Conservation (phyloP, 495 filamentous ascomycete species). For the Aspergillus taichungensis region DNA sequence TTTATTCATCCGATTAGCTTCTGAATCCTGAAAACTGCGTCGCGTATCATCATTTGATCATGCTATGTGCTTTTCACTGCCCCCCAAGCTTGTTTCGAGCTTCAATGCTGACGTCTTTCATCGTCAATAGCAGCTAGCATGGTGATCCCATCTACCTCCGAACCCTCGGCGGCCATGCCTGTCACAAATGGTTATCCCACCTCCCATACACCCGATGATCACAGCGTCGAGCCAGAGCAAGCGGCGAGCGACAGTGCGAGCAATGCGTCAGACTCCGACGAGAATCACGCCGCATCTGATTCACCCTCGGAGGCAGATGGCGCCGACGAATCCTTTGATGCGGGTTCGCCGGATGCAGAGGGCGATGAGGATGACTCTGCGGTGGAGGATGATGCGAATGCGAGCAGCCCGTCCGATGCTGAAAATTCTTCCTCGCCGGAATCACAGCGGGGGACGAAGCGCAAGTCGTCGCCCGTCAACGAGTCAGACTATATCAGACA, state of each 20-base stretch:
- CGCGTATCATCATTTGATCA: slow-evolving; percentile 28
- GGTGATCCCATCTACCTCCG: slow-evolving; percentile 43
- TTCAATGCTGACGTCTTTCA: slow-evolving; percentile 40
- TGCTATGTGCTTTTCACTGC: slow-evolving; percentile 10
- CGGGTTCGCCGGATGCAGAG: slow-evolving; percentile 29
- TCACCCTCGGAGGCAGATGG: slow-evolving; percentile 53
- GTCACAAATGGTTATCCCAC: slow-evolving; percentile 42
- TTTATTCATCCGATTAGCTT: slow-evolving; percentile 19
- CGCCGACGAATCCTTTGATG: slow-evolving; percentile 47
- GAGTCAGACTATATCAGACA: slow-evolving; percentile 78
- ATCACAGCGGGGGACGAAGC: slow-evolving; percentile 58
- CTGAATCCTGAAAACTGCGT: slow-evolving; percentile 19
- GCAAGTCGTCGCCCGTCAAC: slow-evolving; percentile 61
- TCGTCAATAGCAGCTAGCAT: slow-evolving; percentile 39
- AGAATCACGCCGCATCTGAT: slow-evolving; percentile 34
- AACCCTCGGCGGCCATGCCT: slow-evolving; percentile 30
- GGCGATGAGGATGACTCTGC: slow-evolving; percentile 74
- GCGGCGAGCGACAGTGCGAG: slow-evolving; percentile 43
- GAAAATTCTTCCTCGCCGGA: slow-evolving; percentile 60
- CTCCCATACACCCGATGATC: slow-evolving; percentile 28
- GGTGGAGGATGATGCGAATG: slow-evolving; percentile 53
- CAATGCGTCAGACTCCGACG: slow-evolving; percentile 41
- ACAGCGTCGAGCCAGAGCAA: slow-evolving; percentile 26
- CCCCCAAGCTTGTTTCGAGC: slow-evolving; percentile 17
- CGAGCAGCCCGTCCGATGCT: slow-evolving; percentile 38